Evolutionary conservation across 192 early-diverging fungal genomes (phyloP).

Genomic region (Neocallimastix lanati): DNA sequence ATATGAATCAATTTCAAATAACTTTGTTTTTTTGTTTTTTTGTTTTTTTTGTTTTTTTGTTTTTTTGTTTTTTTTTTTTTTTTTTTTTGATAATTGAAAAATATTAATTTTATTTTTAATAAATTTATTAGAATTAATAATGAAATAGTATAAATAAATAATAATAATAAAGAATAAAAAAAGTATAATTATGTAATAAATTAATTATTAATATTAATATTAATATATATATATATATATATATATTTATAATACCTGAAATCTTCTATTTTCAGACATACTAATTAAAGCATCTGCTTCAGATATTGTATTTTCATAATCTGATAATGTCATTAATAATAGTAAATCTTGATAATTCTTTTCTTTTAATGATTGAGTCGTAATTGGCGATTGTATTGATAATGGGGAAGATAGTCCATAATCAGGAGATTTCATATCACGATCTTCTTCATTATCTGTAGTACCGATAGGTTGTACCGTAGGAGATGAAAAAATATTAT

Average conservation of each 20-base stretch:
- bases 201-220: not conserved
- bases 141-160: too few relatives aligned
- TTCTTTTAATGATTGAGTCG: not conserved
- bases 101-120: too few relatives aligned
- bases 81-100: too few relatives aligned
- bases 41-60: too few relatives aligned
- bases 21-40: too few relatives aligned
- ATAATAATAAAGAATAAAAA: too few relatives aligned
- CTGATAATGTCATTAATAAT: not conserved
- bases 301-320: not conserved
- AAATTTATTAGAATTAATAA: too few relatives aligned
- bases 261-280: not conserved
- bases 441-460: not conserved
- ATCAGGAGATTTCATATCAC: not conserved
- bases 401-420: not conserved
- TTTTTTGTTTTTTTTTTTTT: too few relatives aligned
- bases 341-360: not conserved
- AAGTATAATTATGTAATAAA: not conserved
- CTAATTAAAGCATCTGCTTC: not conserved
- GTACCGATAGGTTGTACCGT: not conserved
- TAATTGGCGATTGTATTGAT: not conserved
- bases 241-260: not conserved
- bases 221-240: not conserved
- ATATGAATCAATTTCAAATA: not conserved
- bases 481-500: not conserved